Evolutionary conservation across 2,329 filamentous ascomycete genomes (phyloP).

Genomic region (Neodidymelliopsis sp.): DNA sequence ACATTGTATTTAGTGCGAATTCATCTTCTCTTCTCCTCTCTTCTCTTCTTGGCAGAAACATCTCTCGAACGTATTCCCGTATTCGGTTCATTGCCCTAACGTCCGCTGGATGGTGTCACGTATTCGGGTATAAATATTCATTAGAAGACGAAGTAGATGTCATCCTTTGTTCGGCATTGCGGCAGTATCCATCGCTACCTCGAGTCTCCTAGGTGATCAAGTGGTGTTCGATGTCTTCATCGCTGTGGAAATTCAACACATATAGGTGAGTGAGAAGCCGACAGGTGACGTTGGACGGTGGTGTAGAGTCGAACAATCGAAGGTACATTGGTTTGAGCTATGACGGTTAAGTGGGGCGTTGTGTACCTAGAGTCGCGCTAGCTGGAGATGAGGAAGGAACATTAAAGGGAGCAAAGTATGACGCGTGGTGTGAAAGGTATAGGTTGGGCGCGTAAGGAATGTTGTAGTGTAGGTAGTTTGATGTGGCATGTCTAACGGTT

Average conservation of each 20-base stretch:
- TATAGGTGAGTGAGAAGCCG: neutral
- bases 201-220: too few relatives aligned
- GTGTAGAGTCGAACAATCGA: neutral
- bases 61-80: too few relatives aligned
- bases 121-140: too few relatives aligned
- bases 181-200: too few relatives aligned
- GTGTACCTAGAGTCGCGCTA: constrained; percentile 1
- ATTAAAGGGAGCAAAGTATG: neutral
- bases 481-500: neutral
- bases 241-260: neutral
- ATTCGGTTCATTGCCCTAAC: too few relatives aligned
- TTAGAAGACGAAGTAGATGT: too few relatives aligned
- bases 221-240: neutral
- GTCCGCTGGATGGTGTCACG: too few relatives aligned
- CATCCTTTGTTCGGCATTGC: too few relatives aligned
- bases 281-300: neutral
- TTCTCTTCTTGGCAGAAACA: neutral
- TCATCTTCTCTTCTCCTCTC: neutral
- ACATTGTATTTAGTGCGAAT: neutral
- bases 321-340: neutral
- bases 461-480: neutral
- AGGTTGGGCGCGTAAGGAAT: neutral
- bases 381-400: constrained; percentile 5
- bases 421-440: neutral
- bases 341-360: constrained; percentile 3